These are phyloP conservation scores for Linaria vulgaris DNA, from an alignment of 257 asterid species.

Conservation along the genomic window DNA sequence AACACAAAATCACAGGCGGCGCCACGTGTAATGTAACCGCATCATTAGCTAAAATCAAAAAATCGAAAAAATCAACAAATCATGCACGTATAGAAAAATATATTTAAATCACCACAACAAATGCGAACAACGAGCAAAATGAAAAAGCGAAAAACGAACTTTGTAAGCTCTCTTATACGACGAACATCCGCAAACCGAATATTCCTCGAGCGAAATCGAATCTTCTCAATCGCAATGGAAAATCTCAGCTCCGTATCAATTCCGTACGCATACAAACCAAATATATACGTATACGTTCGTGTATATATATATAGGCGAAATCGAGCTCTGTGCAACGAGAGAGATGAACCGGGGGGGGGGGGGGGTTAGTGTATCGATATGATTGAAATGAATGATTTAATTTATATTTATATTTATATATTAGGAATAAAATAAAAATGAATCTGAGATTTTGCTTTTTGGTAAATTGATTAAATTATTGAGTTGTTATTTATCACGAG, in stretches of 20 bases:
- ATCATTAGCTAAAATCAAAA: neutral
- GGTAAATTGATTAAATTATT: too few species aligned
- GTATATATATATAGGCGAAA: neutral
- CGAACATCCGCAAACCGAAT: constrained; percentile 34
- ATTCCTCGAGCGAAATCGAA: constrained; percentile 11
- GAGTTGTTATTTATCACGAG: too few species aligned
- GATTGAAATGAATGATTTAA: too few species aligned
- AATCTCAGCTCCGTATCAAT: neutral
- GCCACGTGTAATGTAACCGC: constrained; percentile 13
- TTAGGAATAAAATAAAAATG: too few species aligned
- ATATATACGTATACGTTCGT: neutral
- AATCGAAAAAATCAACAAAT: constrained; percentile 11
- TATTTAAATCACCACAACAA: neutral
- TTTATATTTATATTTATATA: too few species aligned
- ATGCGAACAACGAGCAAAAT: neutral
- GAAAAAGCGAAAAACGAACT: neutral
- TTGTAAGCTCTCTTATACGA: constrained; percentile 18
- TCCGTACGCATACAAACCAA: neutral
- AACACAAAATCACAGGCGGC: constrained; percentile 13
- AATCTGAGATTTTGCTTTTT: too few species aligned
- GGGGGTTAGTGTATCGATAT: neutral
- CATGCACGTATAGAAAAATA: constrained; percentile 9
- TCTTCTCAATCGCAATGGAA: constrained; percentile 10
- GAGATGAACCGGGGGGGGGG: neutral
- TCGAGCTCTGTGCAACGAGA: neutral